Evolutionary conservation across 1,284 basidiomycete genomes (phyloP).

Genomic region (Pseudomicrostroma phylloplanum): DNA sequence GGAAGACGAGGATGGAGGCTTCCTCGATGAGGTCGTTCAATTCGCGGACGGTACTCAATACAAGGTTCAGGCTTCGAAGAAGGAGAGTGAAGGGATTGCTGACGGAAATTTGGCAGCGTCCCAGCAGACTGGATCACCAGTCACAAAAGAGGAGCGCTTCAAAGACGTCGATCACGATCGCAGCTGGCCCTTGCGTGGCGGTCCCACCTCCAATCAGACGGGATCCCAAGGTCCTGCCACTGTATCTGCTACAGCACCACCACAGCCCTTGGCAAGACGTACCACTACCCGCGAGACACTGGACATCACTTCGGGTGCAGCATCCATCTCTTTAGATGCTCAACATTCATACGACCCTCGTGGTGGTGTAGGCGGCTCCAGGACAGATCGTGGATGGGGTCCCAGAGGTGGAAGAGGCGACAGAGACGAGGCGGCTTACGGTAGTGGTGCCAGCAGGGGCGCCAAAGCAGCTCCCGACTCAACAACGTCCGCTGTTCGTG

Average conservation of each 20-base stretch:
- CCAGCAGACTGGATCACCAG: constrained; percentile 16
- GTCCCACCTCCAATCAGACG: constrained; percentile 9
- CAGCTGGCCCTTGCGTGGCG: constrained; percentile 26
- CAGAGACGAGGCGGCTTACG: not conserved
- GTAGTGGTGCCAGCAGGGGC: not conserved
- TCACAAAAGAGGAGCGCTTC: constrained; percentile 45
- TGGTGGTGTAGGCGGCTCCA: not conserved
- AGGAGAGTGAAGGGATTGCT: constrained; percentile 18
- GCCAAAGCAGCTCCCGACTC: not conserved
- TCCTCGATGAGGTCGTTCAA: constrained; percentile 46
- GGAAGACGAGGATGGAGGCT: constrained; percentile 41
- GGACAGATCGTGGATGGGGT: not conserved
- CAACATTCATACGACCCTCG: not conserved
- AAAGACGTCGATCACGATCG: constrained; percentile 41
- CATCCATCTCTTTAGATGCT: constrained; percentile 5
- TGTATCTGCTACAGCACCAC: constrained; percentile 4
- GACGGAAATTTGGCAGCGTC: constrained; percentile 5
- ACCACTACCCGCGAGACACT: not conserved
- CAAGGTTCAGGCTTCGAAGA: constrained; percentile 24
- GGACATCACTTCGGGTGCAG: not conserved
- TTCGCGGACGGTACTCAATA: constrained; percentile 49
- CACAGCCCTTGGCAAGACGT: not conserved
- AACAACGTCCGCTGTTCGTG: constrained; percentile 6
- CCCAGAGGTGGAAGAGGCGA: not conserved
- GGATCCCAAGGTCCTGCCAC: not conserved